Base-by-base conservation (phyloP, 1,284 basidiomycete species). In the Pisolithus thermaeus region DNA sequence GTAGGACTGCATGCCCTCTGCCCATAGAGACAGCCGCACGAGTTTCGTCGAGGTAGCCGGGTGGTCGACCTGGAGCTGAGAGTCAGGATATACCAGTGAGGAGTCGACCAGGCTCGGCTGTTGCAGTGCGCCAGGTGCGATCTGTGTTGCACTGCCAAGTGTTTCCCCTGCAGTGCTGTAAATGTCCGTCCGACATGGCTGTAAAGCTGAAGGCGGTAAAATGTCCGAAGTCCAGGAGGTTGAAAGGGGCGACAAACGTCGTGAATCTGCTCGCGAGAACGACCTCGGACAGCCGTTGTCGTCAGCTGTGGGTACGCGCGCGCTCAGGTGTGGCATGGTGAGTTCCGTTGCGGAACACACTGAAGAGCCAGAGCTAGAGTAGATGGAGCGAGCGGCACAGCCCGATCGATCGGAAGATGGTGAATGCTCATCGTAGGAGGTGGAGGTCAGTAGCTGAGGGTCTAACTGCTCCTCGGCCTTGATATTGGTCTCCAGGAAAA, bases 1-100 rank as follows among this genome's bases (percentile, higher is more conserved):
- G 50, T 81, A 75, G 18, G 81, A 73, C n/a, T 73, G 67, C 79
- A 87, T 84, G 55, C 84, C 83, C 55, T 85, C 81, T 28, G 84
- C 80, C 64, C 75, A 76, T n/a, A 89, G 65, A 35, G 70, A 74
- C 28, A 62, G 78, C 54, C 25, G 53, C n/a, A 22, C 14, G 22
- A 62, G 78, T 55, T 41, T 46, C 3, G 53, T 57, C 30, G 69
- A 39, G 5, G 50, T 57, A 49, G 58, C 49, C 30, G 56, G 57
- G 50, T 42, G 56, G 45, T 68, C 67, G 39, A 58, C 50, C 50
- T 64, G 44, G 55, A 69, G 65, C n/a, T 66, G 39, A 36, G 65
- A 58, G 45, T 67, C 61, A 32, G 66, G 56, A 51, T 64, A 57
- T 23, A 58, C n/a, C 50, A 66, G 65, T 57, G 65, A 61, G 59